Base-by-base conservation (phyloP, 2,329 filamentous ascomycete species). In the Chalaropsis ovoidea region DNA sequence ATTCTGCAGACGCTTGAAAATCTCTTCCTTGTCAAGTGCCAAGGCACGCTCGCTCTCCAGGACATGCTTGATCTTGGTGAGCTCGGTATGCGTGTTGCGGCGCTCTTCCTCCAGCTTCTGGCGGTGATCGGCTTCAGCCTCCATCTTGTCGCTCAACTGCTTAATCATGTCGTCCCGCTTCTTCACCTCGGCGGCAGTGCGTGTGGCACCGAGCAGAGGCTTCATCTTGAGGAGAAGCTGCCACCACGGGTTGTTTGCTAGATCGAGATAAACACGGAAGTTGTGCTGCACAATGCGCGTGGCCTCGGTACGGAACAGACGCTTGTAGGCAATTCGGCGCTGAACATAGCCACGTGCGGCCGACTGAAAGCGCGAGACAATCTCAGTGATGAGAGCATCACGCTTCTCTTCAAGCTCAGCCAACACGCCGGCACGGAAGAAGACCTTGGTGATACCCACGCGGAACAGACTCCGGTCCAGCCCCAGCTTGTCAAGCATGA, bases 181-280 rank as follows among this genome's bases (percentile, higher is more conserved):
- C 79, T 96, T 96, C 56, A 99, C 91, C 74, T 99, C 94, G 11
- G 88, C 88, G 0, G 91, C 91, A 65, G 92, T 95, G 60, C 92
- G 84, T 19, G 95, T 96, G 17, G 91, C 90, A 49, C 95, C 94
- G 11, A 99, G 81, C 43, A 99, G 81, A 27, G 94, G 94, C 73
- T 93, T 93, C 92, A 99, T 97, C 72, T 90, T 88, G 6, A 92
- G 86, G 70, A 96, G 89, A 4, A 99, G 81, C 70, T 90, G 87
- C 95, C 95, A 99, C 95, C 95, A 99, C 1, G 94, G 94, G 72
- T 92, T 96, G 56, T 90, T 84, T 71, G 89, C 91, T 24, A 99
- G 84, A 67, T 95, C 85, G 4, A 95, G 82, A 71, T 99, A 99
- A 2, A 94, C 87, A 62, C 90, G 86, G 74, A 99, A 94, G 74